Conservation (phyloP, 2,329 filamentous ascomycete species). For the Xylariales sp. region DNA sequence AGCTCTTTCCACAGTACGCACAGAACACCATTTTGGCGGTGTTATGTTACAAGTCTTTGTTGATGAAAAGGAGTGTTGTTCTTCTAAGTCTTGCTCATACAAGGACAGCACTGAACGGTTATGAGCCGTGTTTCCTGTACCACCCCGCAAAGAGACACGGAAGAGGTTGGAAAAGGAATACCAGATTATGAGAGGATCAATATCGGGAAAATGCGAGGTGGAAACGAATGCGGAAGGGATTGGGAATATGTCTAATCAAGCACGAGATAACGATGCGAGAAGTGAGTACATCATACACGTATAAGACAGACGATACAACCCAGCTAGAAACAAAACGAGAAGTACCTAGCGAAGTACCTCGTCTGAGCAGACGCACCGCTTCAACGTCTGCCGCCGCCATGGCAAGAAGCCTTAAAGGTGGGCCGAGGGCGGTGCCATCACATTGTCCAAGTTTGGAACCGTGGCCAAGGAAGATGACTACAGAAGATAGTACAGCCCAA, state of each 20-base stretch:
- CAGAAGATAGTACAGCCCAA: no score
- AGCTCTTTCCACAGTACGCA: constrained; percentile 49
- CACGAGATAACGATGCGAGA: not conserved
- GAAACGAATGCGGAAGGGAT: not conserved
- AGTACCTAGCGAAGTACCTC: no score
- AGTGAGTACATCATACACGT: not conserved
- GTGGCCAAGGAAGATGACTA: no score
- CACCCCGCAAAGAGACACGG: no score
- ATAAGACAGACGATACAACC: constrained; percentile 11
- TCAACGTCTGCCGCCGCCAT: constrained; percentile 4
- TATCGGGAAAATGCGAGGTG: not conserved
- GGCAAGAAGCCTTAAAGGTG: constrained; percentile 13
- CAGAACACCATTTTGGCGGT: constrained; percentile 36
- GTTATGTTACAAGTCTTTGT: not conserved
- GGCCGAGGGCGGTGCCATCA: constrained; percentile 13
- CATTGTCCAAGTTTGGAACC: no score
- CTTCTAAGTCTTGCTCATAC: constrained; percentile 2
- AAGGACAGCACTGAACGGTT: no score
- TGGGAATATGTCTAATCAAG: not conserved
- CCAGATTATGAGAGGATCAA: not conserved
- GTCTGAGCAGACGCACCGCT: no score
- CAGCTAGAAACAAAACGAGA: constrained; percentile 10
- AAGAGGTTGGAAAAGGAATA: not conserved
- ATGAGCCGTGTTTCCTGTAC: no score
- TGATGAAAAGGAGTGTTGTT: constrained; percentile 2